Evolutionary conservation across 768 basidiomycete genomes (phyloP).

Genomic region (Exsudoporus frostii): DNA sequence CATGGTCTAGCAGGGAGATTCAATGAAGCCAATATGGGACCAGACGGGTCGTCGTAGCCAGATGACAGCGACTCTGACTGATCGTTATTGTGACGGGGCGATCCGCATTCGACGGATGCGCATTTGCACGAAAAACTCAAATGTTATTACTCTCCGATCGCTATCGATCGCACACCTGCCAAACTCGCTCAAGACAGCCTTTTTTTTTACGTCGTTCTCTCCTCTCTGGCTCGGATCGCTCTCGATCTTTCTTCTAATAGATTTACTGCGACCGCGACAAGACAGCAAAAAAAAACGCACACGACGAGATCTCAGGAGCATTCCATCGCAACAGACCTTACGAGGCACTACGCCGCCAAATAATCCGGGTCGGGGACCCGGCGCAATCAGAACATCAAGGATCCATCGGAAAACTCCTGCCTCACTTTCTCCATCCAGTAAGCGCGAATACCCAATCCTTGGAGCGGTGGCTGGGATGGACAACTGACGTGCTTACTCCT

Average conservation of each 20-base stretch:
- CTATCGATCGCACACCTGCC: not conserved
- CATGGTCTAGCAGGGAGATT: not conserved
- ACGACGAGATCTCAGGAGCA: not conserved
- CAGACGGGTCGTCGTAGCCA: slow-evolving; percentile 5
- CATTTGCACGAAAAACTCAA: not conserved
- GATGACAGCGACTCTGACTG: not conserved
- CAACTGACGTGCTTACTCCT: too few relatives aligned
- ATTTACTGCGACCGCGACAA: not conserved
- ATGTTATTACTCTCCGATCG: not conserved
- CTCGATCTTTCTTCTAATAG: not conserved
- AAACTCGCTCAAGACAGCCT: not conserved
- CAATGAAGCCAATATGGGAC: slow-evolving; percentile 1
- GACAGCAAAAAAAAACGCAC: not conserved
- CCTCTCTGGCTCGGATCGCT: not conserved
- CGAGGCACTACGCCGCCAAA: not conserved
- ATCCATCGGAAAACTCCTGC: not conserved
- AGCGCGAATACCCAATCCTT: not conserved
- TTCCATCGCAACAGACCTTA: not conserved
- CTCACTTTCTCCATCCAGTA: slow-evolving; percentile 1
- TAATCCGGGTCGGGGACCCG: not conserved
- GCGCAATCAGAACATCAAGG: not conserved
- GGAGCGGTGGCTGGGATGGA: not conserved
- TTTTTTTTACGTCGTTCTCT: not conserved
- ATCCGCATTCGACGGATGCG: not conserved
- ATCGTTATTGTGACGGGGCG: not conserved